A percentile compares a stretch with the other conserved stretches of the same genome.
These are phyloP conservation scores for Gillenia trifoliata DNA, from an alignment of 306 rosid genomes.

Conservation along the genomic window DNA sequence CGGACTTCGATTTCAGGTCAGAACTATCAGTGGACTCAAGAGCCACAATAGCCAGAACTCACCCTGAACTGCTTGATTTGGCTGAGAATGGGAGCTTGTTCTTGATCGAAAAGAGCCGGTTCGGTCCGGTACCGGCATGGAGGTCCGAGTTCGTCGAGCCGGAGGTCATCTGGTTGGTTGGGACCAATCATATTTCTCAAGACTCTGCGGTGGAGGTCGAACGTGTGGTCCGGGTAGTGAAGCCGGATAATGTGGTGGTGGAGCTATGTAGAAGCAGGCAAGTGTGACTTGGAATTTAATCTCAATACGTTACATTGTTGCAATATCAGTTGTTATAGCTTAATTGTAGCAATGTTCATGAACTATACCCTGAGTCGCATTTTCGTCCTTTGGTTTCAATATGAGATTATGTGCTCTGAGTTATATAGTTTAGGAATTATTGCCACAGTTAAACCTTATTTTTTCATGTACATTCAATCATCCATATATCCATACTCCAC, in stretches of 20 bases:
- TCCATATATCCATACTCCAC: too few relatives aligned
- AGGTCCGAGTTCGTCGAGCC: constrained; percentile 72
- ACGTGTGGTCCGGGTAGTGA: constrained; percentile 58
- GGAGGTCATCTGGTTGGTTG: constrained; percentile 63
- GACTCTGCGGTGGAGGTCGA: constrained; percentile 63
- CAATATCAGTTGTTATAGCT: not conserved
- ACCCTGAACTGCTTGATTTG: constrained; percentile 76
- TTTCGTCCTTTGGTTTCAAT: too few relatives aligned
- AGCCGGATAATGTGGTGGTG: constrained; percentile 78
- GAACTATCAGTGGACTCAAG: constrained; percentile 49
- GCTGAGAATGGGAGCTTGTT: constrained; percentile 69
- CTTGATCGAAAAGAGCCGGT: constrained; percentile 62
- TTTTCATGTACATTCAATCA: not conserved
- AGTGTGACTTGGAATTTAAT: constrained; percentile 14
- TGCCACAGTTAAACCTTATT: too few relatives aligned
- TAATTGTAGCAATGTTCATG: too few relatives aligned
- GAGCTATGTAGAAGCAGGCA: constrained; percentile 96
- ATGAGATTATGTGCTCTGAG: too few relatives aligned
- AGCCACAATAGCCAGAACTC: constrained; percentile 49
- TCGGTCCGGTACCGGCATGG: constrained; percentile 80
- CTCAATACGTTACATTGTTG: not conserved
- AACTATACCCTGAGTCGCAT: too few relatives aligned
- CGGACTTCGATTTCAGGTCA: constrained; percentile 61
- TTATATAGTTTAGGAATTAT: too few relatives aligned
- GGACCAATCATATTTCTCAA: constrained; percentile 57